These are phyloP conservation scores for Fusarium burgessii DNA, from an alignment of 2,329 filamentous ascomycete species.

Conservation along the genomic window DNA sequence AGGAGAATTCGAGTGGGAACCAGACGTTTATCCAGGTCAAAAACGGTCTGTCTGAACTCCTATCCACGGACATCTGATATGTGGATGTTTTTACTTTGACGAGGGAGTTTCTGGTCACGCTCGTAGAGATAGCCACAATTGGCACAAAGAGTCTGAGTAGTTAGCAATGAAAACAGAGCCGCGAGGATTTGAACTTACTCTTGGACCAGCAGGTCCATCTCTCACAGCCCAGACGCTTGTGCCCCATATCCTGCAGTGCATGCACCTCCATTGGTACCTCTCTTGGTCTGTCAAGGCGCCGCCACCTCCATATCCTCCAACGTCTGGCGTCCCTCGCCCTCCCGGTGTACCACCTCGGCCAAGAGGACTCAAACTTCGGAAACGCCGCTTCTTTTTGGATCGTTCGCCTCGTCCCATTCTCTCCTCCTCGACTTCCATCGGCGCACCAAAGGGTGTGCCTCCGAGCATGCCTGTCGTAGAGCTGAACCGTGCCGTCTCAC, in stretches of 20 bases:
- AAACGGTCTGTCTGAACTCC: constrained; percentile 35
- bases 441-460: constrained; percentile 73
- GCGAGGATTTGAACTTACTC: constrained; percentile 67
- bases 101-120: constrained; percentile 83
- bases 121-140: constrained; percentile 94
- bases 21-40: constrained; percentile 31
- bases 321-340: constrained; percentile 83
- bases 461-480: constrained; percentile 85
- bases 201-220: constrained; percentile 86
- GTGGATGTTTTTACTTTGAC: constrained; percentile 58
- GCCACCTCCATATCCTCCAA: constrained; percentile 78
- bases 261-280: constrained; percentile 85
- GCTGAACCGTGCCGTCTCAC: constrained; percentile 93
- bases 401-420: constrained; percentile 91
- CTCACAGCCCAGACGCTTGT: constrained; percentile 94
- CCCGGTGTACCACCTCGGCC: constrained; percentile 73
- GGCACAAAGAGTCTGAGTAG: constrained; percentile 81
- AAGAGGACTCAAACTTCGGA: constrained; percentile 86
- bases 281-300: constrained; percentile 80
- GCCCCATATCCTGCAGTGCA: constrained; percentile 89
- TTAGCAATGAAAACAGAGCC: constrained; percentile 13
- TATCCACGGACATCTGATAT: constrained; percentile 51
- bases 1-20: constrained; percentile 1
- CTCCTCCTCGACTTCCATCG: constrained; percentile 74
- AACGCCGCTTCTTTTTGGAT: constrained; percentile 94